These are phyloP conservation scores for Misopates orontium DNA, from an alignment of 257 asterid species.

Conservation along the genomic window DNA sequence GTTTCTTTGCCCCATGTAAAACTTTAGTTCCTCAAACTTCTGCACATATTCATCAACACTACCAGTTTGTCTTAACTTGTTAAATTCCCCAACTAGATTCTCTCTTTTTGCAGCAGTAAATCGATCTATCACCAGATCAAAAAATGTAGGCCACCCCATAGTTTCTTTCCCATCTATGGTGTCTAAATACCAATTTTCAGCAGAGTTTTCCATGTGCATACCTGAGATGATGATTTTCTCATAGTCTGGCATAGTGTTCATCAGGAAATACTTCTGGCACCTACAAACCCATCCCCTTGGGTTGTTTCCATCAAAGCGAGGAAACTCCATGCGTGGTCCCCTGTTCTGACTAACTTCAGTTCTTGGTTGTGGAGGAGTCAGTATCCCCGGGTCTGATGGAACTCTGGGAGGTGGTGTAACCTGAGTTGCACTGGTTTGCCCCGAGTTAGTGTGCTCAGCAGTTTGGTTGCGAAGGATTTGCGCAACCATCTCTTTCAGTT, in stretches of 20 bases:
- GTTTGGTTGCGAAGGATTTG: no score
- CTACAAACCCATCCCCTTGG: conserved; percentile 1
- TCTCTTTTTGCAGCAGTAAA: neutral
- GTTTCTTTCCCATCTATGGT: neutral
- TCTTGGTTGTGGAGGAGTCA: no score
- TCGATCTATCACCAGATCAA: neutral
- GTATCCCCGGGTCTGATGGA: no score
- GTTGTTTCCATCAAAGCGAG: neutral
- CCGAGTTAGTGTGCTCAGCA: no score
- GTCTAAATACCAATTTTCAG: neutral
- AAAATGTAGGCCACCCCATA: neutral
- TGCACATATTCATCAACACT: neutral
- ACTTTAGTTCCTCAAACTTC: conserved; percentile 2
- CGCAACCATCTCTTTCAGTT: no score
- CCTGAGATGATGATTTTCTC: neutral
- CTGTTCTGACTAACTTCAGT: no score
- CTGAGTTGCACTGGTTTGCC: no score
- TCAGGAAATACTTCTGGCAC: neutral
- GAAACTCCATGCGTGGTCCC: neutral
- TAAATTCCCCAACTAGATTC: no score
- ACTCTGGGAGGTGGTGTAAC: no score
- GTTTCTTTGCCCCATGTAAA: neutral
- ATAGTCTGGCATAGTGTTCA: neutral
- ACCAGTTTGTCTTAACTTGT: neutral
- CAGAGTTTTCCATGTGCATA: neutral